Evolutionary conservation across 2,329 filamentous ascomycete species (phyloP).

Genomic region (Sporothrix brasiliensis): DNA sequence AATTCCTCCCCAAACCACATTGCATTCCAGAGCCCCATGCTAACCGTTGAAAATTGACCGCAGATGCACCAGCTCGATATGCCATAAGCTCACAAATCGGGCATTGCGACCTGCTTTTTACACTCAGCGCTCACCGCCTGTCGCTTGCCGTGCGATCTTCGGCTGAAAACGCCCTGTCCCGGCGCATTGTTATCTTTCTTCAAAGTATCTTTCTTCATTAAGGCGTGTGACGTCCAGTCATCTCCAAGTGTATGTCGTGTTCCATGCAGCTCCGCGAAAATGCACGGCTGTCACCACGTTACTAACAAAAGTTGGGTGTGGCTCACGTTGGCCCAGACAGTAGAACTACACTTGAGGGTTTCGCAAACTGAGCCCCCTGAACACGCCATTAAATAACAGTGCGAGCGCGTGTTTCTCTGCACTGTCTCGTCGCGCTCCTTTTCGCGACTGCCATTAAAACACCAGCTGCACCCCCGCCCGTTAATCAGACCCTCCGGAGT

Average conservation of each 20-base stretch:
- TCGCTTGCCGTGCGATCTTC: not conserved
- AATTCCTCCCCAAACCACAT: conserved; percentile 6
- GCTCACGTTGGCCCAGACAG: not conserved
- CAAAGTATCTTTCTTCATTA: not conserved
- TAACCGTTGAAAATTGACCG: not conserved
- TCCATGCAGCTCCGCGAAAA: no score
- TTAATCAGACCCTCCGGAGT: not conserved
- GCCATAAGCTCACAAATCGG: not conserved
- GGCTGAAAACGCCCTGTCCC: not conserved
- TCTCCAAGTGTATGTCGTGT: not conserved
- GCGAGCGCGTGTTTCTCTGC: not conserved
- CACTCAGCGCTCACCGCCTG: not conserved
- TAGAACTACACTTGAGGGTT: no score
- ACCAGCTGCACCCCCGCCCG: not conserved
- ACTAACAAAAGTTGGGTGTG: not conserved
- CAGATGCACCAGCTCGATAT: not conserved
- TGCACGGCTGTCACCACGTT: no score
- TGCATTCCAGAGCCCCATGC: not conserved
- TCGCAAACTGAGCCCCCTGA: conserved; percentile 16
- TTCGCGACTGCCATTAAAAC: conserved; percentile 15
- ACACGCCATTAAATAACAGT: conserved; percentile 8
- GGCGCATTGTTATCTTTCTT: no score
- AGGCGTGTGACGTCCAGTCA: no score
- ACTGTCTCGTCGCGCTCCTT: conserved; percentile 19
- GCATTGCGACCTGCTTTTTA: no score